Conservation (phyloP, 176 grass and related monocot genomes). For the Metroxylon sagu region DNA sequence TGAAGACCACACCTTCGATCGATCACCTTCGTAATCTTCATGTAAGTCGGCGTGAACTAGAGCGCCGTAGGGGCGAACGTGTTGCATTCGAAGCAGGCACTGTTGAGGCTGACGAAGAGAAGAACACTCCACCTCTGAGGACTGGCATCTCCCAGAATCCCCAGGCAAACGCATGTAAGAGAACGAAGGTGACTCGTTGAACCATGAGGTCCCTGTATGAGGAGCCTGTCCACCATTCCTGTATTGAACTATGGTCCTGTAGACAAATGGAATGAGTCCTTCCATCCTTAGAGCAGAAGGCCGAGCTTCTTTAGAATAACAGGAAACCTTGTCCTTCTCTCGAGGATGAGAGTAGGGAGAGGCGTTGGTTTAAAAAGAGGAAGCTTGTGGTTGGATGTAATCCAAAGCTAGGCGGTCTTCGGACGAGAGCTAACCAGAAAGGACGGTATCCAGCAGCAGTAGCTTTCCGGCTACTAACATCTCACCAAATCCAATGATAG, state of each 20-base stretch:
- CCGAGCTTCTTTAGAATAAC: too few species aligned
- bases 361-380: too few species aligned
- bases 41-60: background rate
- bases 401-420: too few species aligned
- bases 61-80: background rate
- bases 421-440: too few species aligned
- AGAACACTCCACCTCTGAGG: slow-evolving; percentile 15
- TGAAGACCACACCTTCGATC: too few species aligned
- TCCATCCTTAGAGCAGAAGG: slow-evolving; percentile 7
- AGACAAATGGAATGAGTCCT: slow-evolving; percentile 29
- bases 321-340: too few species aligned
- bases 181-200: slow-evolving; percentile 1
- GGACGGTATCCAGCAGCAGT: too few species aligned
- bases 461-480: too few species aligned
- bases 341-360: too few species aligned
- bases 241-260: slow-evolving; percentile 19
- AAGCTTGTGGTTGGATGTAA: too few species aligned
- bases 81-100: background rate
- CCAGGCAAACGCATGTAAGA: slow-evolving; percentile 17
- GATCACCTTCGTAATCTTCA: background rate
- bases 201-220: slow-evolving; percentile 6
- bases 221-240: slow-evolving; percentile 1
- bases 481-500: too few species aligned
- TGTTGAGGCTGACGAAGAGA: background rate
- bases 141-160: slow-evolving; percentile 14